Conservation (phyloP, 805 yeast species). For the Saccharomycopsis babjevae region DNA sequence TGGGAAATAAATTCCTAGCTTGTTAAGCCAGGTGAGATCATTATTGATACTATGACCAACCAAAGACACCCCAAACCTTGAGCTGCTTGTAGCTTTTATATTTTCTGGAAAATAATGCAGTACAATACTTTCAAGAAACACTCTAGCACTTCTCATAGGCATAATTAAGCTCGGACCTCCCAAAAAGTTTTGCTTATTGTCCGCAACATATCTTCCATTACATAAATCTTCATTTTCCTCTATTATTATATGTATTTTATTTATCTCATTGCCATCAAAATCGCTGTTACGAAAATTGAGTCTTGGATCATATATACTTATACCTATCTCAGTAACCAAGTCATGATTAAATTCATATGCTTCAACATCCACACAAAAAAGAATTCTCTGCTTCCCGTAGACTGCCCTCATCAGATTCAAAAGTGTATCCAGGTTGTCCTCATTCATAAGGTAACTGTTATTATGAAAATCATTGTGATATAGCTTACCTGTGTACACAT, state of each 20-base stretch:
- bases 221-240: conserved; percentile 32
- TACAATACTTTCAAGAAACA: conserved; percentile 33
- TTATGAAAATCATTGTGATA: not conserved
- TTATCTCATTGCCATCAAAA: conserved; percentile 38
- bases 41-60: conserved; percentile 54
- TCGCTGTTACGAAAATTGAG: conserved; percentile 29
- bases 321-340: conserved; percentile 46
- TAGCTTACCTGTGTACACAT: not conserved
- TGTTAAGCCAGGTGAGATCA: conserved; percentile 42
- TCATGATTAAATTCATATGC: conserved; percentile 39
- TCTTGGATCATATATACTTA: conserved; percentile 46
- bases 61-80: conserved; percentile 24
- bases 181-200: conserved; percentile 40
- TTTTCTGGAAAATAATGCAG: conserved; percentile 31
- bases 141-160: conserved; percentile 27
- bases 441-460: not conserved
- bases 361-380: conserved; percentile 47
- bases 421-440: not conserved
- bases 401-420: conserved; percentile 3
- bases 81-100: conserved; percentile 25
- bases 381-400: conserved; percentile 23
- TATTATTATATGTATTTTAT: conserved; percentile 36
- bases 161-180: conserved; percentile 41
- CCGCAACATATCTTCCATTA: conserved; percentile 47
- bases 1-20: conserved; percentile 40